These are phyloP conservation scores for Scheffersomyces stipitis DNA, from an alignment of 805 yeast species.

Conservation along the genomic window DNA sequence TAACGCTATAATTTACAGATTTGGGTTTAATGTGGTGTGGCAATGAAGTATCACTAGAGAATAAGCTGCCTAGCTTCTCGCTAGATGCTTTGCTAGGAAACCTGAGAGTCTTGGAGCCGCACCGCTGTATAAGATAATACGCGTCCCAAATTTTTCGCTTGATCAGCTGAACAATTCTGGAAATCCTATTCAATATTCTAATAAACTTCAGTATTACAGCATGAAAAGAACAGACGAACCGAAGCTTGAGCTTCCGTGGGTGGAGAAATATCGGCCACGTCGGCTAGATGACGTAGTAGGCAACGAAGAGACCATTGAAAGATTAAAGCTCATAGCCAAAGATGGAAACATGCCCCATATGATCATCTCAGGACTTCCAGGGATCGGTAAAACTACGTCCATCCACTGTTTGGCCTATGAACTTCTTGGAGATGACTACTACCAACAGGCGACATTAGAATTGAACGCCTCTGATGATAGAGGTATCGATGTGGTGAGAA, in stretches of 20 bases:
- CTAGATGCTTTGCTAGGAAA: too few relatives aligned
- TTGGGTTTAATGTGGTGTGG: too few relatives aligned
- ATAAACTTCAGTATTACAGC: too few relatives aligned
- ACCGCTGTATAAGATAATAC: too few relatives aligned
- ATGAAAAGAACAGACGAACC: too few relatives aligned
- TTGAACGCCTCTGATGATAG: conserved; percentile 96
- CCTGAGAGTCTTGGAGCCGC: too few relatives aligned
- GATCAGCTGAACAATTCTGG: too few relatives aligned
- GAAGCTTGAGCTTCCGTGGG: conserved; percentile 52
- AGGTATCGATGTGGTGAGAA: conserved; percentile 95
- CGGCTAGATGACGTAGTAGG: conserved; percentile 85
- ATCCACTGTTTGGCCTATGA: conserved; percentile 87
- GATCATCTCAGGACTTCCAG: conserved; percentile 94
- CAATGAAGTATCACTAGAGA: too few relatives aligned
- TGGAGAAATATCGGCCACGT: conserved; percentile 93
- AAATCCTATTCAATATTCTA: too few relatives aligned
- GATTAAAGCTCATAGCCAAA: conserved; percentile 77
- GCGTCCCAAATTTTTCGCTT: too few relatives aligned
- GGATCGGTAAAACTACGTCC: conserved; percentile 96
- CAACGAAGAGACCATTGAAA: conserved; percentile 82
- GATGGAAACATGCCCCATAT: conserved; percentile 98
- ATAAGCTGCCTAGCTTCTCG: too few relatives aligned
- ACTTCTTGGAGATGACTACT: conserved; percentile 65
- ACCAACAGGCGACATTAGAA: conserved; percentile 83
- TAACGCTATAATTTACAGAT: too few relatives aligned